A percentile compares a stretch with the other conserved stretches of the same genome.
phyloP scores from a whole-genome alignment of 2,329 filamentous ascomycete species.

The Venturia nashicola region DNA sequence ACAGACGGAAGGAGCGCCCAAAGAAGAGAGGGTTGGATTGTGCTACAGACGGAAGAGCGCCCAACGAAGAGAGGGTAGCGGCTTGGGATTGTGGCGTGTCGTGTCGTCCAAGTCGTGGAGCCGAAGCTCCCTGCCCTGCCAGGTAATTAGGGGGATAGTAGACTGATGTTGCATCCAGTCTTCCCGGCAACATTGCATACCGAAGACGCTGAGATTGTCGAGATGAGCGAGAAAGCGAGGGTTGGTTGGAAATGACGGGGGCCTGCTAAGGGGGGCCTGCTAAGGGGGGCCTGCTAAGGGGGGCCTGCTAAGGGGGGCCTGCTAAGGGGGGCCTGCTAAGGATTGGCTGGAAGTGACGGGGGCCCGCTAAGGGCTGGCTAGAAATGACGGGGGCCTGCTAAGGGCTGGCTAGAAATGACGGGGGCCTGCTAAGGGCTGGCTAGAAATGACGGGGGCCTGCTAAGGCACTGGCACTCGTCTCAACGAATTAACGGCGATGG shows the following conservation, averaged over 20 bases:
- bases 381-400: too few species aligned
- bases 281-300: background rate
- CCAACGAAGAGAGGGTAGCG: background rate
- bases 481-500: background rate
- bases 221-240: background rate
- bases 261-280: background rate
- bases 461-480: background rate
- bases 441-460: too few species aligned
- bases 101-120: background rate
- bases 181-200: too few species aligned
- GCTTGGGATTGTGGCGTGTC: background rate
- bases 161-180: too few species aligned
- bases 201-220: background rate
- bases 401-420: background rate
- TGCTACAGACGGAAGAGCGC: background rate
- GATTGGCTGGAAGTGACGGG: background rate
- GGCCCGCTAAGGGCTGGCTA: too few species aligned
- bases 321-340: too few species aligned
- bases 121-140: background rate
- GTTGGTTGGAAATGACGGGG: background rate
- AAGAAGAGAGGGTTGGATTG: background rate
- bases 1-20: too few species aligned
- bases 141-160: too few species aligned
- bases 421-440: too few species aligned
- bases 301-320: too few species aligned